Base-by-base conservation (phyloP, 2,329 filamentous ascomycete genomes). In the Fusarium redolens region DNA sequence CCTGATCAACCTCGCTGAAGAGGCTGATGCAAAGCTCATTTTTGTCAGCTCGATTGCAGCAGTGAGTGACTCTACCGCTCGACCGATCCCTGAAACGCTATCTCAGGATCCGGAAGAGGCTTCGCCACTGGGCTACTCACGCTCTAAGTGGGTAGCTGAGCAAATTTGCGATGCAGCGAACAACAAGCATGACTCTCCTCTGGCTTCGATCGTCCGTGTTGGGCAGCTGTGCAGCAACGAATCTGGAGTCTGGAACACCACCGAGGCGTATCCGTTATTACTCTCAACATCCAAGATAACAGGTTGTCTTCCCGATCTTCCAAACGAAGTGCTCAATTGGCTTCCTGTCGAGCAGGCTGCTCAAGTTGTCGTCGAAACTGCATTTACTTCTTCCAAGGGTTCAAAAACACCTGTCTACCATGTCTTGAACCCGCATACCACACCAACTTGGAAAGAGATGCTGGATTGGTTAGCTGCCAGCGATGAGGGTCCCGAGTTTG, bases 261-360 rank as follows among this genome's bases (percentile, higher is more conserved):
- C 81, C 0, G 87, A 89, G 68, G 87, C 86, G 0, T 87, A 88
- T 28, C 85, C 88, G 0, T 73, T 89, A 45, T 84, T 89, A 76
- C 78, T 90, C 0, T 84, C 84, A 38, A 84, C 81, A 4, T 85
- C 84, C 0, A 76, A 76, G 2, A 84, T 85, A 0, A 81, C 85
- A 3, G 84, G 84, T 2, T 78, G 68, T 45, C 40, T 79, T 20
- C 78, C 78, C 0, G 59, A 65, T 30, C 57, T 79, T 20, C 22
- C 56, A 1, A 47, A 60, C 0, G 74, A 78, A 35, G 78, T 80
- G 0, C 78, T 89, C 7, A 87, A 87, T 5, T 87, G 85, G 85
- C 70, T 86, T 10, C 85, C 85, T 0, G 85, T 86, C 2, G 84
- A 88, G 54, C 74, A 79, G 3, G 84, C 85, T 25, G 85, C 85